Evolutionary conservation across 305 asterid genomes (phyloP).

Genomic region (Lippia alba): DNA sequence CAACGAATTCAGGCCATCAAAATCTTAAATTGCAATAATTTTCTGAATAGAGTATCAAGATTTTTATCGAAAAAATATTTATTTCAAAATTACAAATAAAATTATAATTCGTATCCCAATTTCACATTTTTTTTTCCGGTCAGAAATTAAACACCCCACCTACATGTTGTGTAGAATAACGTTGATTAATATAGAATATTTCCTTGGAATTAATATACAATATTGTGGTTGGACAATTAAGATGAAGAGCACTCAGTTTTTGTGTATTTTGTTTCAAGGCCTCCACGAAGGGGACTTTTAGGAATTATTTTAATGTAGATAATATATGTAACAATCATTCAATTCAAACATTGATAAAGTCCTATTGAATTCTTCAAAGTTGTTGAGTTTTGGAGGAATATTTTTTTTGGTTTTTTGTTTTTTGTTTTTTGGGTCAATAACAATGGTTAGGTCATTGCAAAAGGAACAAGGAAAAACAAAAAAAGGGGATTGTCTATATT

Average conservation of each 20-base stretch:
- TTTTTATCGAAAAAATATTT: too few species aligned
- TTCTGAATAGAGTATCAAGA: too few species aligned
- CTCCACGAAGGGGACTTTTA: conserved; percentile 4
- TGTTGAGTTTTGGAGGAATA: not conserved
- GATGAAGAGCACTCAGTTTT: not conserved
- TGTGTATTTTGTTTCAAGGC: not conserved
- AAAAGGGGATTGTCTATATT: too few species aligned
- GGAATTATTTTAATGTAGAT: not conserved
- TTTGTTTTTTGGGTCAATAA: not conserved
- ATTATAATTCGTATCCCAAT: too few species aligned
- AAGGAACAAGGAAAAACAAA: not conserved
- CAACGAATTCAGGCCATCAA: too few species aligned
- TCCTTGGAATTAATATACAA: not conserved
- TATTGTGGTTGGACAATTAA: not conserved
- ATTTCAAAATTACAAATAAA: too few species aligned
- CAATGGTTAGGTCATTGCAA: not conserved
- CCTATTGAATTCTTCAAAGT: not conserved
- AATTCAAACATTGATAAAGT: not conserved
- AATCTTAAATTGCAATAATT: too few species aligned
- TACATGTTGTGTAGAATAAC: too few species aligned
- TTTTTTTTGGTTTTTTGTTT: too few species aligned
- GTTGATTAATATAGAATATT: too few species aligned
- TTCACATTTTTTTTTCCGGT: too few species aligned
- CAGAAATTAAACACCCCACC: too few species aligned
- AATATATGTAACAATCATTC: not conserved